Evolutionary conservation across 305 asterid genomes (phyloP).

Genomic region (Fraxinus albicans): DNA sequence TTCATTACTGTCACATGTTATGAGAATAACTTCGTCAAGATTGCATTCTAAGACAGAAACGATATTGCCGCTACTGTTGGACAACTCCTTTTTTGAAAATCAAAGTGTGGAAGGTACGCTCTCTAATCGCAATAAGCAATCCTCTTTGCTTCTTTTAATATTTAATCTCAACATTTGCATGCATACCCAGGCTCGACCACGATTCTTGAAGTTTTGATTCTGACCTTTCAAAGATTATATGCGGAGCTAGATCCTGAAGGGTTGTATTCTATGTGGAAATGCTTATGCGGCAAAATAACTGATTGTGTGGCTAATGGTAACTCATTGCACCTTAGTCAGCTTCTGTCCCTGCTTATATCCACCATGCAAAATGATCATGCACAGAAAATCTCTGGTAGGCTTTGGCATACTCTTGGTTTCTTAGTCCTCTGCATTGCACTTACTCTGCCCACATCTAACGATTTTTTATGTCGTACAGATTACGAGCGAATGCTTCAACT

Average conservation of each 20-base stretch:
- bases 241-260: conserved; percentile 57
- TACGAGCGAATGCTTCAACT: conserved; percentile 49
- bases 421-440: conserved; percentile 17
- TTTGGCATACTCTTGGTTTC: conserved; percentile 11
- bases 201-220: conserved; percentile 59
- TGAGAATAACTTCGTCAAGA: conserved; percentile 72
- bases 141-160: background rate
- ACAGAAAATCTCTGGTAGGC: conserved; percentile 66
- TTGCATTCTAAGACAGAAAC: conserved; percentile 69
- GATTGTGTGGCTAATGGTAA: conserved; percentile 41
- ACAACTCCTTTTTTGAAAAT: conserved; percentile 44
- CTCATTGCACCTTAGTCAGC: conserved; percentile 47
- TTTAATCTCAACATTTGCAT: conserved; percentile 19
- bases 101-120: conserved; percentile 55
- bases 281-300: conserved; percentile 52
- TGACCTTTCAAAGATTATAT: conserved; percentile 63
- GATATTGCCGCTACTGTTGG: conserved; percentile 55
- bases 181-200: conserved; percentile 49
- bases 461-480: conserved; percentile 44
- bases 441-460: conserved; percentile 17
- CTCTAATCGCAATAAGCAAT: background rate
- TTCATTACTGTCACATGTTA: conserved; percentile 57
- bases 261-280: conserved; percentile 49
- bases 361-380: conserved; percentile 47
- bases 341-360: conserved; percentile 63